These are phyloP conservation scores for Rasamsonia emersonii DNA, from an alignment of 2,329 filamentous ascomycete genomes.

Conservation along the genomic window DNA sequence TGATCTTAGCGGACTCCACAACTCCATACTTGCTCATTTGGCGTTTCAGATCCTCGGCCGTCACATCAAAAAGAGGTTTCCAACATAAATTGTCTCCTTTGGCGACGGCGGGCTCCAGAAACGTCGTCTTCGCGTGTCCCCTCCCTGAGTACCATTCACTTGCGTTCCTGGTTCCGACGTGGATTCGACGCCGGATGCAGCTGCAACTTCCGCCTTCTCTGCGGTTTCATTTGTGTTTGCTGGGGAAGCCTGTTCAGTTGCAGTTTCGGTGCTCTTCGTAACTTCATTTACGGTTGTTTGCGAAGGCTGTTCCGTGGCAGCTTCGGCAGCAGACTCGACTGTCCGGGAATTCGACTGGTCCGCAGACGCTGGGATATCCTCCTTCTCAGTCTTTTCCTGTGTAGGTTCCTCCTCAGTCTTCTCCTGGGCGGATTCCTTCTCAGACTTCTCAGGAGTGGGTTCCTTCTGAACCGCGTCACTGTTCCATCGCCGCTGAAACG, in stretches of 20 bases:
- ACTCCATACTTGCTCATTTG: constrained; percentile 53
- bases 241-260: constrained; percentile 14
- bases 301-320: too few species aligned
- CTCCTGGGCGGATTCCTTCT: constrained; percentile 7
- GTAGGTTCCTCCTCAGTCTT: background rate
- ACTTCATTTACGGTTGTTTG: too few species aligned
- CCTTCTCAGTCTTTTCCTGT: background rate
- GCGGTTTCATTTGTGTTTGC: constrained; percentile 18
- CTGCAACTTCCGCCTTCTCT: constrained; percentile 14
- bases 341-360: constrained; percentile 10
- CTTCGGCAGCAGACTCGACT: constrained; percentile 10
- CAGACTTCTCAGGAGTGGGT: constrained; percentile 17
- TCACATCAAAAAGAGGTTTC: constrained; percentile 65
- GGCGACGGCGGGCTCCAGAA: constrained; percentile 13
- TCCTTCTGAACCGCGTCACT: constrained; percentile 34
- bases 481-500: constrained; percentile 41
- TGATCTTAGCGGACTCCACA: constrained; percentile 45
- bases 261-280: too few species aligned
- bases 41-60: constrained; percentile 49
- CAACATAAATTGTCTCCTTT: constrained; percentile 51
- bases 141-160: too few species aligned
- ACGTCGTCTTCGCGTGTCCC: too few species aligned
- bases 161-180: too few species aligned
- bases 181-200: too few species aligned
- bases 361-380: background rate